Percentiles rank a stretch among this genome's conserved stretches.
These are phyloP conservation scores for Pseudocercospora fuligena DNA, from an alignment of 2,329 filamentous ascomycete species.

Conservation along the genomic window DNA sequence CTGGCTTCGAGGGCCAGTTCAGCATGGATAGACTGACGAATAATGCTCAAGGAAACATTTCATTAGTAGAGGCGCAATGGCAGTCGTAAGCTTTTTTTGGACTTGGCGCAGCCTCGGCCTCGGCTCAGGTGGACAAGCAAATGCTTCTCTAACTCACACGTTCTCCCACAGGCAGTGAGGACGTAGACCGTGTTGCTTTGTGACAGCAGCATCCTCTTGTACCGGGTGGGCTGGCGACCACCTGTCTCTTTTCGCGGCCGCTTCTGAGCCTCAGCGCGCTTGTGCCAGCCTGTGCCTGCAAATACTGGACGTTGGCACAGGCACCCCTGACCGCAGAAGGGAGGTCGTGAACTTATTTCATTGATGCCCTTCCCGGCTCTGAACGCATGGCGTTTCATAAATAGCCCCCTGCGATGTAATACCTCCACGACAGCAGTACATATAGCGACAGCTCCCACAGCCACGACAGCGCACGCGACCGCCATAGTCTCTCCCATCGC, in stretches of 20 bases:
- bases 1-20: not conserved
- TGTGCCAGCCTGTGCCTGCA: not conserved
- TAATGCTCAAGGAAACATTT: not conserved
- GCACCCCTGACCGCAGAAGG: not conserved
- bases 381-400: slow-evolving; percentile 10
- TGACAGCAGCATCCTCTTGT: not conserved
- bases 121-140: not conserved
- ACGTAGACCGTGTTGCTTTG: not conserved
- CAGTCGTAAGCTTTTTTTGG: slow-evolving; percentile 1
- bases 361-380: slow-evolving; percentile 9
- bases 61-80: not conserved
- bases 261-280: not conserved
- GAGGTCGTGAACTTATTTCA: slow-evolving; percentile 4
- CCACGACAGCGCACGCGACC: slow-evolving; percentile 6
- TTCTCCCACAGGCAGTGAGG: not conserved
- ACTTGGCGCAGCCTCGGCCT: not conserved
- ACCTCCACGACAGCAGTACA: not conserved
- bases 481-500: not conserved
- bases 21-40: not conserved
- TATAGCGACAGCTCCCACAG: not conserved
- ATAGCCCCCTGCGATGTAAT: not conserved
- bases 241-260: not conserved
- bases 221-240: slow-evolving; percentile 5
- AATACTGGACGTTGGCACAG: not conserved
- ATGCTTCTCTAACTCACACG: not conserved